Base-by-base conservation (phyloP, 2,329 filamentous ascomycete species). In the Kalmusia sp. region DNA sequence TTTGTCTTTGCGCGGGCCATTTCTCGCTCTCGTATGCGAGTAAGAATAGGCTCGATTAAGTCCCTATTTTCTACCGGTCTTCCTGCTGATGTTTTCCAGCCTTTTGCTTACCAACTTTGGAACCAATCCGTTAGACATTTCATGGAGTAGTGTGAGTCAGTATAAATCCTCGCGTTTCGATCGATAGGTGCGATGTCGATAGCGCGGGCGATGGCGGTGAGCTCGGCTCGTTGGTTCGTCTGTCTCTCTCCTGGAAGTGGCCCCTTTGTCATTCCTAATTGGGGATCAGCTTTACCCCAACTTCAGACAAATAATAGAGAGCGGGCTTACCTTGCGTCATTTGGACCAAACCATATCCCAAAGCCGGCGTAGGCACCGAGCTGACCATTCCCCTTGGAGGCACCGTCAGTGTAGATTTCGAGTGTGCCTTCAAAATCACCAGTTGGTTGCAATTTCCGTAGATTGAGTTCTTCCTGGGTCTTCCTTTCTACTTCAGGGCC, bases 211-310 rank as follows among this genome's bases (percentile, higher is more conserved):
- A 98, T 89, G 6, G 92, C 95, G 21, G 90, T 93, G 53, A 99
- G 80, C 77, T 99, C 95, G n/a, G 93, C 95, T 3, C 95, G 90
- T 73, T 98, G 92, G 71, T 99, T 99, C 1, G 95, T 98, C 76
- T 98, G 95, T 8, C 82, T 80, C 14, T 82, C 79, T 45, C 92
- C 92, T 46, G 81, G 76, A 2, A 97, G 83, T 3, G 87, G 86
- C 74, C 96, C 92, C n/a, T 11, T 90, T 91, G 21, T 96, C 76
- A 65, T 90, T 90, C 62, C 85, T 87, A 65, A 3, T 48, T 6
- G 34, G 41, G 12, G 8, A 24, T 54, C 12, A 57, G 37, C 58
- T 19, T 19, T 30, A n/a, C 14, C 12, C 3, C 47, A 34, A 35
- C n/a, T n/a, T n/a, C n/a, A n/a, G n/a, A n/a, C n/a, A n/a, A 40